These are phyloP conservation scores for Fusarium odoratissimum DNA, from an alignment of 2,329 filamentous ascomycete species.

Conservation along the genomic window DNA sequence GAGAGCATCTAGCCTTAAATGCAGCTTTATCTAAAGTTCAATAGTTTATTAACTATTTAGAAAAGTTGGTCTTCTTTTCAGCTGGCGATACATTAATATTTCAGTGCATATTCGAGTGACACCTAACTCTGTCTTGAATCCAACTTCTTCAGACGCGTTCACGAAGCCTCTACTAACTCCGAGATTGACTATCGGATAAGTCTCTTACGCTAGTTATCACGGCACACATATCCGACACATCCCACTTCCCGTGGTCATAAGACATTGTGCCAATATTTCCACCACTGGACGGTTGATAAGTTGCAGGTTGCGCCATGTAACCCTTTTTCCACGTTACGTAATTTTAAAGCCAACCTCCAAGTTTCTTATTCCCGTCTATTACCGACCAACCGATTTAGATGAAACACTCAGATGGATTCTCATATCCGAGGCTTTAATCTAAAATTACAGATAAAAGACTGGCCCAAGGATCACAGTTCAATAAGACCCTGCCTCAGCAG, in stretches of 20 bases:
- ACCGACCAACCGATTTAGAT: neutral
- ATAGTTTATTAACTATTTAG: neutral
- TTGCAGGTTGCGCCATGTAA: neutral
- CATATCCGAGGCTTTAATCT: neutral
- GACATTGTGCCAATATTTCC: neutral
- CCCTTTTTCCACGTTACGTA: neutral
- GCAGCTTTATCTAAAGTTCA: neutral
- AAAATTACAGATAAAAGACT: fast-evolving
- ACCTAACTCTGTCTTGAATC: too few relatives aligned
- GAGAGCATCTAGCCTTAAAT: neutral
- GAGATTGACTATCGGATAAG: neutral
- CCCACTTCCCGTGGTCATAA: neutral
- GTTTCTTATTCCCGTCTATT: neutral
- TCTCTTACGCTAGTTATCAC: neutral
- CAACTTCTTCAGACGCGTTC: fast-evolving
- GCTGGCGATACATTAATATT: neutral
- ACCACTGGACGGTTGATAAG: neutral
- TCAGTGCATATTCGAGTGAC: fast-evolving
- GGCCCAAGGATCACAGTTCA: fast-evolving
- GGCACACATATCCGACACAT: neutral
- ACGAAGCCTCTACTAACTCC: too few relatives aligned
- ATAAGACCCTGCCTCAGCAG: neutral
- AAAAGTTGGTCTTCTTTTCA: neutral
- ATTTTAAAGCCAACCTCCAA: neutral
- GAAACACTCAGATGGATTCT: neutral